Evolutionary conservation across 164 flowering plant species (phyloP).

Genomic region (Hamamelis virginiana): DNA sequence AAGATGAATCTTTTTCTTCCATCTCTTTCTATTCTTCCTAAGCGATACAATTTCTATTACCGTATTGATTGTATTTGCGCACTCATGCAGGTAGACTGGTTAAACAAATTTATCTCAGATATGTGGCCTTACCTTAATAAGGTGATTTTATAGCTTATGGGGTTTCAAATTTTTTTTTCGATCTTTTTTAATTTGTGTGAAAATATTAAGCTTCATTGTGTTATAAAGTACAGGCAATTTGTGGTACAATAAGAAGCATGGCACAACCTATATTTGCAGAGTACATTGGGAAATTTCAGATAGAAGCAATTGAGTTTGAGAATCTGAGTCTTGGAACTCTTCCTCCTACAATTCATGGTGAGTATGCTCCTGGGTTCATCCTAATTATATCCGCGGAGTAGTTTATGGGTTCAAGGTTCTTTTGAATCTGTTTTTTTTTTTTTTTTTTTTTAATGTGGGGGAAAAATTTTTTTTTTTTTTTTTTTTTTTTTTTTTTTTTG

Average conservation of each 20-base stretch:
- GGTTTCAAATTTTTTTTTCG: neutral
- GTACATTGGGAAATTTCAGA: conserved; percentile 64
- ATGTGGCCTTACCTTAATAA: conserved; percentile 87
- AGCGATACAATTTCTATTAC: neutral
- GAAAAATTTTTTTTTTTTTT: no score
- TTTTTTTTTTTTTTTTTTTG: no score
- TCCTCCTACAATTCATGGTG: conserved; percentile 73
- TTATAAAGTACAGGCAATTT: conserved; percentile 50
- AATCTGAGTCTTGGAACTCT: conserved; percentile 68
- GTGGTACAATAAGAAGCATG: conserved; percentile 46
- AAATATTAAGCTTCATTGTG: neutral
- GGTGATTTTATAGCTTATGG: conserved; percentile 28
- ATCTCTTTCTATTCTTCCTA: neutral
- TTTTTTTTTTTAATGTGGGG: no score
- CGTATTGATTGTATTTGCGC: neutral
- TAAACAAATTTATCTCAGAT: conserved; percentile 58
- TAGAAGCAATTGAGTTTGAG: conserved; percentile 62
- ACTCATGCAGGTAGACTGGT: conserved; percentile 78
- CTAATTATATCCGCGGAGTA: neutral
- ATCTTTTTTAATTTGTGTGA: neutral
- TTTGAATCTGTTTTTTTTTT: neutral
- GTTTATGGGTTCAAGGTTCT: neutral
- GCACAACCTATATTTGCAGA: conserved; percentile 58
- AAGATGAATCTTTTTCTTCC: neutral
- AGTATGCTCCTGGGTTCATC: conserved; percentile 3